Evolutionary conservation across 2,329 filamentous ascomycete species (phyloP), one percentile per base, ranked within the genome.

Genomic region (Rutstroemia sp.): DNA sequence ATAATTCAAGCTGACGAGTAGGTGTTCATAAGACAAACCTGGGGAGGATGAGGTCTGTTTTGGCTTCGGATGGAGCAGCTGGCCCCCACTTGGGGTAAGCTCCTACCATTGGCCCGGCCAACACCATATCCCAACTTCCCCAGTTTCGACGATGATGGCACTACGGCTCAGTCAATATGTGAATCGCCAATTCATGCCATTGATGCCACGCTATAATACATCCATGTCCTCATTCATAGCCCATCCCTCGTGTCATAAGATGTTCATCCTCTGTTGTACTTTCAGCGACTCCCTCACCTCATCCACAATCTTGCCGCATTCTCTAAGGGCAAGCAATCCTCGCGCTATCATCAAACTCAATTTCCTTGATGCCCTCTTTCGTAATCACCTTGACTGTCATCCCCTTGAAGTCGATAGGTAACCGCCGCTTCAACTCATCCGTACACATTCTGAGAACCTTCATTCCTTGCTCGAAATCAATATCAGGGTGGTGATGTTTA

Each of bases 351-450:
- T 92, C 87, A 71, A 91, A 95, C 62, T 90, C 83, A 67, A 95
- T 81, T 67, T 94, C 90, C 65, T 82, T 77, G 61, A 99, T 87
- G 10, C 95, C 94, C 66, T 97, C 90, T 77, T 95, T 95, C 61
- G 91, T 96, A 68, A 99, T 85, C 38, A 91, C 88, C 80, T 97
- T 97, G 67, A 99, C 92, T 53, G 80, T 70, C 85, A 96, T 89
- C 41, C 94, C 94, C 81, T 99, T 99, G 82, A 97, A 99, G 73
- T 99, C 94, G 71, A 99, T 92, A 59, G 94, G 94, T 79, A 99
- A 82, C 74, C 95, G 84, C 72, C 94, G 85, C 83, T 96, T 96
- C 71, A 99, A 77, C 79, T 99, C 94, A 72, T 97, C 92, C 65
- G 90, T 94, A 77, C 94, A 99, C 86, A 96, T 88, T 67, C 83